Evolutionary conservation across 1,139 yeast species (phyloP).

Genomic region (Nakaseomyces delphensis): DNA sequence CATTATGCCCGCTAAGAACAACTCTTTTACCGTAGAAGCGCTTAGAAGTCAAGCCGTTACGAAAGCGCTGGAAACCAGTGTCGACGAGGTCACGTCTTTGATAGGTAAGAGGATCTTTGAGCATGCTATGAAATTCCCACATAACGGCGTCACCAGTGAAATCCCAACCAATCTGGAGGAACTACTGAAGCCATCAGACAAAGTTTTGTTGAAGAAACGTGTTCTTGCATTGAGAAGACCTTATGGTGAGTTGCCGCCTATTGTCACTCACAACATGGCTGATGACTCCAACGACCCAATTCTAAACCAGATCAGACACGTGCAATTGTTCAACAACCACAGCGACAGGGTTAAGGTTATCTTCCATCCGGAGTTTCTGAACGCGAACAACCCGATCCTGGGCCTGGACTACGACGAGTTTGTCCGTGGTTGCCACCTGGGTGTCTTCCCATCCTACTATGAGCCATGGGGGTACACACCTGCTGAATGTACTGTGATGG

Average conservation of each 20-base stretch:
- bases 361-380: constrained; percentile 93
- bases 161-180: constrained; percentile 60
- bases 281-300: constrained; percentile 88
- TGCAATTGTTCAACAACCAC: constrained; percentile 78
- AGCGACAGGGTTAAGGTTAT: constrained; percentile 87
- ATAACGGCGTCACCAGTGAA: constrained; percentile 41
- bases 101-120: constrained; percentile 84
- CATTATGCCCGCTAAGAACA: constrained; percentile 92
- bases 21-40: constrained; percentile 93
- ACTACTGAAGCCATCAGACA: constrained; percentile 75
- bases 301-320: constrained; percentile 81
- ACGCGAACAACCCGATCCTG: constrained; percentile 86
- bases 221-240: constrained; percentile 80
- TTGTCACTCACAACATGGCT: constrained; percentile 94
- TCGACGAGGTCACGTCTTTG: constrained; percentile 75
- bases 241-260: constrained; percentile 79
- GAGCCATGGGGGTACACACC: constrained; percentile 99
- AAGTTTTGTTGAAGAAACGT: constrained; percentile 81
- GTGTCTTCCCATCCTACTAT: constrained; percentile 94
- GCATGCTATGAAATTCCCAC: constrained; percentile 76
- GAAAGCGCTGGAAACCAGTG: constrained; percentile 82
- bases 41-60: constrained; percentile 93
- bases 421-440: constrained; percentile 94
- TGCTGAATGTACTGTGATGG: constrained; percentile 98
- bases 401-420: constrained; percentile 92